These are phyloP conservation scores for Leonotis leonurus DNA, from an alignment of 257 asterid genomes.

Conservation along the genomic window DNA sequence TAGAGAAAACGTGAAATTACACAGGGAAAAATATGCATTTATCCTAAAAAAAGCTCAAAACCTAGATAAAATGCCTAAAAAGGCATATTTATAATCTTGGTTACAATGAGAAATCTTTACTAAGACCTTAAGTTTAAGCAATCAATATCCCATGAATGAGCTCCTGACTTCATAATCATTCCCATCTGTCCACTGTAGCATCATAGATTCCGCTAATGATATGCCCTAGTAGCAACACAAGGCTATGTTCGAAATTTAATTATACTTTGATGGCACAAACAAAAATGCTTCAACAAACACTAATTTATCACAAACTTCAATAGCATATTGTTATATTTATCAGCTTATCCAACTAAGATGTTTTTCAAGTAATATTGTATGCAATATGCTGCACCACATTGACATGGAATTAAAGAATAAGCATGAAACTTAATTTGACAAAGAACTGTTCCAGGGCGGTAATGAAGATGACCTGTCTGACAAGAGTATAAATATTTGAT, in stretches of 20 bases:
- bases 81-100: too few relatives aligned
- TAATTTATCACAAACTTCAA: neutral
- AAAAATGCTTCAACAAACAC: neutral
- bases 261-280: conserved; percentile 12
- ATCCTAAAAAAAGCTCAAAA: neutral
- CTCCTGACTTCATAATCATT: neutral
- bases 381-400: conserved; percentile 3
- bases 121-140: neutral
- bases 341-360: neutral
- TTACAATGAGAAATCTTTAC: neutral
- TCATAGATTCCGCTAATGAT: neutral
- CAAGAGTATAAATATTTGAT: conserved; percentile 88
- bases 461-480: conserved; percentile 70
- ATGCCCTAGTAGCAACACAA: neutral
- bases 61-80: too few relatives aligned
- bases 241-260: neutral
- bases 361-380: neutral
- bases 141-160: conserved; percentile 10
- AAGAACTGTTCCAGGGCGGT: neutral
- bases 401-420: neutral
- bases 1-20: too few relatives aligned
- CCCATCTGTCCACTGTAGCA: neutral
- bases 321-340: neutral
- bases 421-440: conserved; percentile 8
- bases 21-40: neutral